phyloP scores from a whole-genome alignment of 352 stramenopile species.

The Globisporangium echinulatum region DNA sequence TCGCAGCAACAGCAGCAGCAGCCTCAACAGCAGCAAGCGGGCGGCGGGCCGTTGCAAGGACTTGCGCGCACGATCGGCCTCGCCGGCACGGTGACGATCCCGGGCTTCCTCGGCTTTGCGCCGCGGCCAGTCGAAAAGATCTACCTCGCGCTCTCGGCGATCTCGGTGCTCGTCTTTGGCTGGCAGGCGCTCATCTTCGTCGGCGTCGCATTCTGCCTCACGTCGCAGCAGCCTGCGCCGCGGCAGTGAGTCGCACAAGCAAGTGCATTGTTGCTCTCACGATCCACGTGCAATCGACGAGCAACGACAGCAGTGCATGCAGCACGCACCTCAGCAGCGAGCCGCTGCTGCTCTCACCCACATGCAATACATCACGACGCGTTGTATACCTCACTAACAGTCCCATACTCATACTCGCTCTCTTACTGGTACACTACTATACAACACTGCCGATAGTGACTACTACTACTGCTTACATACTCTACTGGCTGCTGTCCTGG shows the following conservation, averaged over 20 bases:
- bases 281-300: too few species aligned
- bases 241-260: constrained; percentile 1
- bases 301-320: too few species aligned
- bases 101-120: constrained; percentile 46
- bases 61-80: constrained; percentile 49
- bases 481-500: neutral
- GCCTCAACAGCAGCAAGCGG: constrained; percentile 4
- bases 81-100: constrained; percentile 56
- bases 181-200: constrained; percentile 72
- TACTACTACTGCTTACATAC: too few species aligned
- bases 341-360: too few species aligned
- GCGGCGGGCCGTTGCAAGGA: constrained; percentile 22
- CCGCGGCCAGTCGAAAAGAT: constrained; percentile 63
- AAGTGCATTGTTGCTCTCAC: neutral
- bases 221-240: constrained; percentile 29
- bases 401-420: neutral
- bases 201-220: constrained; percentile 59
- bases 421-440: neutral
- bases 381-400: neutral
- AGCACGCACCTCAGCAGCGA: too few species aligned
- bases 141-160: constrained; percentile 42
- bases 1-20: constrained; percentile 4
- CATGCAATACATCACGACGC: neutral
- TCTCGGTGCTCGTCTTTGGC: constrained; percentile 57
- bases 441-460: too few species aligned